Conservation (phyloP, 2,329 filamentous ascomycete genomes). For the Scedosporium aurantiacum region DNA sequence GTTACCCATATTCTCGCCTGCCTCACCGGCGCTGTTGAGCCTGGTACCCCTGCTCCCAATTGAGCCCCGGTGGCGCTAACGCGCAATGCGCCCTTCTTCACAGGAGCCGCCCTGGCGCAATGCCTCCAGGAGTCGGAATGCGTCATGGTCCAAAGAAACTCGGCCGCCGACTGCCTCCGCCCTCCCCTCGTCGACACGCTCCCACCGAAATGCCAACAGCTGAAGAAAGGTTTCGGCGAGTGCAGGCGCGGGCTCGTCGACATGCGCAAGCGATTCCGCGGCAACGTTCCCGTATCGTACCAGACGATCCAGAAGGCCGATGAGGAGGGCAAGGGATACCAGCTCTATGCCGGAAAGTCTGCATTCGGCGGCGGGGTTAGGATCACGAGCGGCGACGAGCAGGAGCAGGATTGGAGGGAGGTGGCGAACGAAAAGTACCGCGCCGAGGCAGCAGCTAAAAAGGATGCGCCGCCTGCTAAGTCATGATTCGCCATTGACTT, state of each 20-base stretch:
- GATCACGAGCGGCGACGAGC: constrained; percentile 57
- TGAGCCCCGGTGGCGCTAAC: neutral
- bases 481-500: neutral
- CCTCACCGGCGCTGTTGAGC: neutral
- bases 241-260: constrained; percentile 96
- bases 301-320: constrained; percentile 51
- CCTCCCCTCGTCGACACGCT: constrained; percentile 71
- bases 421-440: constrained; percentile 52
- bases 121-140: constrained; percentile 96
- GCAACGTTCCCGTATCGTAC: constrained; percentile 74
- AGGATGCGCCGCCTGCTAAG: neutral
- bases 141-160: constrained; percentile 83
- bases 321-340: constrained; percentile 43
- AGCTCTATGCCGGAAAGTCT: constrained; percentile 69
- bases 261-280: constrained; percentile 96
- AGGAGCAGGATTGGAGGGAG: constrained; percentile 51
- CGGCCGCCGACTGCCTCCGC: constrained; percentile 77
- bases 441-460: constrained; percentile 17
- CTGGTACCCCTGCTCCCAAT: neutral
- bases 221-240: constrained; percentile 85
- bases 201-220: constrained; percentile 79
- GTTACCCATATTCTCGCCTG: constrained; percentile 3
- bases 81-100: neutral
- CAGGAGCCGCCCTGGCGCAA: constrained; percentile 82
- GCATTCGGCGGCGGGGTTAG: constrained; percentile 56